Evolutionary conservation across 2,329 filamentous ascomycete species (phyloP), one percentile per base, ranked within the genome.

Genomic region (Claviceps sp.): DNA sequence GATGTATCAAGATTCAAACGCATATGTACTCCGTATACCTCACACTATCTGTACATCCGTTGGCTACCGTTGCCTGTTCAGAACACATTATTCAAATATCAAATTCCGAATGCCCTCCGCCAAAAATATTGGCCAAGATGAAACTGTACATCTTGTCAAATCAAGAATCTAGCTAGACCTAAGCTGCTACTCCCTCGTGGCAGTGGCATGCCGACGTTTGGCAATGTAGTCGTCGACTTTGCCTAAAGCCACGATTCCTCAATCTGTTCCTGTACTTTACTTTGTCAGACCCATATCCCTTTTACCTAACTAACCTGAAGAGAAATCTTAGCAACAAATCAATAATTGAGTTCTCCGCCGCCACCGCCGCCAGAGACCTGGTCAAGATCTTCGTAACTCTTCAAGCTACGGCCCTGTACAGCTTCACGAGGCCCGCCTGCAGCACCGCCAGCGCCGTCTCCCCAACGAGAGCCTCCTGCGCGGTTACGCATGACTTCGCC

Each of bases 311-410:
- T 76, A 37, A 40, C 16, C 17, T 47, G 13, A 3, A 20, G 4
- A 22, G 14, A 6, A 42, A 34, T 17, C 17, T 34, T 13, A 43
- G 23, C 34, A 34, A 48, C 2, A 16, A 29, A 39, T 34, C 45
- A 97, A 64, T 97, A 97, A 68, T 97, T 94, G 61, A 97, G 72
- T 70, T 96, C 91, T 29, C 87, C 86, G 42, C 84, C 82, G 42
- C 84, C 87, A 38, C 79, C 75, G 38, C 79, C 75, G 14, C 83
- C 80, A 39, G 82, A 82, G 53, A 85, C 84, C 45, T 94, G 91
- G 70, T 98, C 93, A 23, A 98, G 74, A 64, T 98, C 93, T 67
- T 98, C 94, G 64, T 98, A 98, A 66, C 88, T 96, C 77, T 95
- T 95, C 57, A 98, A 71, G 55, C 87, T 95, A 52, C 93, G 81